phyloP scores from a whole-genome alignment of 768 basidiomycete genomes.

The Chalciporus chontae region DNA sequence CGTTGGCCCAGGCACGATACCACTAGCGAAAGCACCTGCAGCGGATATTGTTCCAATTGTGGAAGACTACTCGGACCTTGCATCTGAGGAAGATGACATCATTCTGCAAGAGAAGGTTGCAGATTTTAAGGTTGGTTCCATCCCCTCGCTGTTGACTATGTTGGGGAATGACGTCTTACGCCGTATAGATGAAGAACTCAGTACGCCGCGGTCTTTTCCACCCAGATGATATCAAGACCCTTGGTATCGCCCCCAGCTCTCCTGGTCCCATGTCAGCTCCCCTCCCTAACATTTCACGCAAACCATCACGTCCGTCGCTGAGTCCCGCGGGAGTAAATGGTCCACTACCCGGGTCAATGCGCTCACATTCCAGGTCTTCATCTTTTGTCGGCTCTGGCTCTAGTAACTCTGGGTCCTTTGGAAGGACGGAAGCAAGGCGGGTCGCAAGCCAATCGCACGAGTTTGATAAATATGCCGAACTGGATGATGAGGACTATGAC shows the following conservation, averaged over 20 bases:
- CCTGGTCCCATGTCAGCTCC: constrained; percentile 70
- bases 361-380: constrained; percentile 57
- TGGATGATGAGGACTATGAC: constrained; percentile 90
- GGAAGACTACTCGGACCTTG: constrained; percentile 91
- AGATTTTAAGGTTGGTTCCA: constrained; percentile 65
- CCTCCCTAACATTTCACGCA: constrained; percentile 51
- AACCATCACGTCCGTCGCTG: constrained; percentile 51
- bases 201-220: constrained; percentile 76
- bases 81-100: constrained; percentile 71
- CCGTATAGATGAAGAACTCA: constrained; percentile 63
- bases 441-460: constrained; percentile 50
- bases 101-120: constrained; percentile 74
- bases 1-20: constrained; percentile 43
- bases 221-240: constrained; percentile 83
- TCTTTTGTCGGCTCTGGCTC: constrained; percentile 46
- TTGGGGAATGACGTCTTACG: neutral
- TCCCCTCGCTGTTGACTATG: neutral
- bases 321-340: constrained; percentile 39
- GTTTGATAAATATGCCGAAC: constrained; percentile 84
- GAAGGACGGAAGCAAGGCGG: constrained; percentile 59
- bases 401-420: constrained; percentile 51
- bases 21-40: constrained; percentile 59
- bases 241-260: constrained; percentile 48
- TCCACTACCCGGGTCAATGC: constrained; percentile 24
- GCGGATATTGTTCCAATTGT: constrained; percentile 63